Evolutionary conservation across 306 rosid genomes (phyloP), one percentile per base, ranked within the genome.

Genomic region (Lathyrus oleraceus): DNA sequence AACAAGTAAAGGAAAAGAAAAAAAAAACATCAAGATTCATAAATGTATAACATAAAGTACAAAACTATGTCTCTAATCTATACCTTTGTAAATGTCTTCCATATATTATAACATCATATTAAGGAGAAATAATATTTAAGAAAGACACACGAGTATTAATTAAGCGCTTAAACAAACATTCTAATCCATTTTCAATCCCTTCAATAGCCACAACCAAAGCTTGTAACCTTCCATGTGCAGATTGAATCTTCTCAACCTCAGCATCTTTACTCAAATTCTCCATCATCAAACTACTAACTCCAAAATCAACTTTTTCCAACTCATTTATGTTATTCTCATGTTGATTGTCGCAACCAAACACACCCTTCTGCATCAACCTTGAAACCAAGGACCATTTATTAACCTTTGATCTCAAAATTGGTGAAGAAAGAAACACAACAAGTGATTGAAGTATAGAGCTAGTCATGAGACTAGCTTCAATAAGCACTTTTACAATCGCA

Each of bases 351-450:
- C 63, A 25, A 15, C 5, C 51, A 6, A 81, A 54, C 32, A 38
- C 80, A 28, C 92, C 90, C 48, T 76, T 89, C 0, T 84, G 90
- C 71, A 85, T 78, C 74, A 87, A 47, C 16, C 78, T 87, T 15
- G 96, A 91, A 2, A 91, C 87, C 76, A 89, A 59, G 0, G 85
- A 70, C 96, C 97, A 91, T 30, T 81, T 87, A 65, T 83, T 85
- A 8, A 82, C 74, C 86, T 76, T 87, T 32, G 88, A 80, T 13
- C 77, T 87, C 85, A 79, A 71, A 27, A 80, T 13, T 14, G 89
- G 85, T 21, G 86, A 53, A 47, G 81, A 84, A n/a, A 85, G 88
- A 61, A 86, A 84, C 43, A 74, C 75, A 48, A 81, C 64, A 7
- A 91, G 82, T 5, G 87, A 79, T n/a, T 83, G 73, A 25, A 91